Evolutionary conservation across 306 rosid species (phyloP).

Genomic region (Spatholobus suberectus): DNA sequence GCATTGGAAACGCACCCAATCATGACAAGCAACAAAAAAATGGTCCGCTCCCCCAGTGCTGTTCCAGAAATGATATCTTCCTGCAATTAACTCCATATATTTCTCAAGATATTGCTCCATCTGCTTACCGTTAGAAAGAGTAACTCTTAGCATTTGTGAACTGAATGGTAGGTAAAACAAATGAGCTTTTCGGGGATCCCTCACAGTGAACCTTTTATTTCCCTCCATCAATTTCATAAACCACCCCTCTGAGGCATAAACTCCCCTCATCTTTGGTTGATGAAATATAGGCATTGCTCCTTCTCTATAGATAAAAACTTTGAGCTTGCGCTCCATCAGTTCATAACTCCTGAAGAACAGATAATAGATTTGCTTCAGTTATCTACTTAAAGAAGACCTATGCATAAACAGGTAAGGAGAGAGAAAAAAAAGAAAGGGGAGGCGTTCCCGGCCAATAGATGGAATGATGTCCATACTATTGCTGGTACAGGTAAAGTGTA

Average conservation of each 20-base stretch:
- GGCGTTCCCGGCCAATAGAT: not conserved
- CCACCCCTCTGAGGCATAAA: conserved; percentile 98
- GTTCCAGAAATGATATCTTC: conserved; percentile 80
- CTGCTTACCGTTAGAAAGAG: conserved; percentile 50
- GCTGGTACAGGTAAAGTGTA: conserved; percentile 3
- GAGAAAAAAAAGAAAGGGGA: not conserved
- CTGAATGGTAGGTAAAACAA: conserved; percentile 87
- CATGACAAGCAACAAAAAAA: conserved; percentile 94
- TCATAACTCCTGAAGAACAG: conserved; percentile 78
- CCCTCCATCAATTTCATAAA: conserved; percentile 84
- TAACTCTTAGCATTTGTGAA: conserved; percentile 63
- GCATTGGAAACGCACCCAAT: conserved; percentile 67
- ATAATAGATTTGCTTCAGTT: conserved; percentile 28
- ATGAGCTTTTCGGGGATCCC: conserved; percentile 81
- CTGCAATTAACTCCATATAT: conserved; percentile 67
- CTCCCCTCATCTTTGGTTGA: conserved; percentile 80
- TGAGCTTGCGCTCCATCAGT: conserved; percentile 78
- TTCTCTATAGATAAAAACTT: conserved; percentile 80
- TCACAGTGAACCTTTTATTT: conserved; percentile 65
- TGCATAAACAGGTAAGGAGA: not conserved
- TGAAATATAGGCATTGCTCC: conserved; percentile 89
- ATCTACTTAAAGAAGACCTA: conserved; percentile 25
- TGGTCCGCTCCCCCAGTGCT: conserved; percentile 89
- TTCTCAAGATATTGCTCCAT: conserved; percentile 67
- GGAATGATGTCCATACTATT: not conserved